Evolutionary conservation across 768 basidiomycete species (phyloP), one percentile per base, ranked within the genome.

Genomic region (Lyophyllum shimeji): DNA sequence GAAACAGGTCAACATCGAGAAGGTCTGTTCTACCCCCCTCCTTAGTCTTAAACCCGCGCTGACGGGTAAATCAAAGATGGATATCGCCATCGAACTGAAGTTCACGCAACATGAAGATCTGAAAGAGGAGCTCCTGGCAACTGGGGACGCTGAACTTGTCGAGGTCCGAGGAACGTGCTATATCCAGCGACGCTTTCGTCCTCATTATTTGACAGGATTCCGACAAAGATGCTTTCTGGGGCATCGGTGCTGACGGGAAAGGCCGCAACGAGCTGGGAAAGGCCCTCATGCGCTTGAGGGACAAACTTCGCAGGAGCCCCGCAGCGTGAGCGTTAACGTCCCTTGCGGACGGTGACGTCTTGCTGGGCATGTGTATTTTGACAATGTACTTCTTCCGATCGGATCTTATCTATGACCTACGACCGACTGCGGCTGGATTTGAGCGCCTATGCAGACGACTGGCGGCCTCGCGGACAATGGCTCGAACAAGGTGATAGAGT

Each of bases 201-300:
- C 54, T 64, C 46, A 50, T 53, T 49, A 9, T 7, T 60, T 20
- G 59, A n/a, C 58, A 88, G 86, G 81, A 87, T 63, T 88, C 86
- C 17, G 83, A 85, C 56, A 85, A 83, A 60, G 89, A 90, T 67
- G 76, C 86, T 39, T 89, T 89, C 69, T 90, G 89, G 87, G 89
- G 89, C n/a, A 69, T 83, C 57, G 89, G 89, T 5, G 74, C 79
- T 37, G 85, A 90, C 66, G 72, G 78, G 24, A 71, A 76, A 62
- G 89, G 89, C 20, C 81, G 83, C 39, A 90, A 90, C 59, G 86
- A 90, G 67, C 80, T 90, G 27, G 89, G 89, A 39, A 87, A 85
- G 65, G 82, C 85, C 11, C 76, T 90, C 9, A 80, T 82, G 60
- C 80, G 85, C 86, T 71, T 90, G 60, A 76, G 89, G 58, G 69